phyloP scores from a whole-genome alignment of 169 alveolate species.

The Plasmodium yoelii region DNA sequence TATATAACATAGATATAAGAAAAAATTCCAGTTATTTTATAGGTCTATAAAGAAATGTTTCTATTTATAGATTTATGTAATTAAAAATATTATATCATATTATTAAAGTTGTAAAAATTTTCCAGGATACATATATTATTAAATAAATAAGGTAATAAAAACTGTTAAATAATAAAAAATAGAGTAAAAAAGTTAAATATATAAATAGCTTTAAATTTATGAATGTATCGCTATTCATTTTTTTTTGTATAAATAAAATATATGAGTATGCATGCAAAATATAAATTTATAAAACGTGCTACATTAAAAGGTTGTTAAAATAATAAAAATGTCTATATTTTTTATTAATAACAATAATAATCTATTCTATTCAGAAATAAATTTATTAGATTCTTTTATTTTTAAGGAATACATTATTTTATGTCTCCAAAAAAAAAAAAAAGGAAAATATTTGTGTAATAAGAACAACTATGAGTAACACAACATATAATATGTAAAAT shows the following conservation, averaged over 20 bases:
- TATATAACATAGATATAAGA: too few species aligned
- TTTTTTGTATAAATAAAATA: background rate
- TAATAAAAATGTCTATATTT: background rate
- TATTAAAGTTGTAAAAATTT: background rate
- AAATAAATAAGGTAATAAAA: background rate
- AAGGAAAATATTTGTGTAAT: too few species aligned
- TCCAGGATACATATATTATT: background rate
- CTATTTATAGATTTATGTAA: background rate
- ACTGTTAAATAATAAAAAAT: background rate
- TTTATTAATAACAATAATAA: too few species aligned
- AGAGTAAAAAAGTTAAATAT: background rate
- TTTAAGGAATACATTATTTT: too few species aligned
- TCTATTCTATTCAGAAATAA: too few species aligned
- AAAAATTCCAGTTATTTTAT: too few species aligned
- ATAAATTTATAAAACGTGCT: background rate
- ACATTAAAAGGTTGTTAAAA: background rate
- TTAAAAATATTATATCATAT: background rate
- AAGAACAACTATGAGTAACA: too few species aligned
- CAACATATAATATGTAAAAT: too few species aligned
- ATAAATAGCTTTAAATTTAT: background rate
- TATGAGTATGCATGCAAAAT: background rate
- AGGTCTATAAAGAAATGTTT: background rate
- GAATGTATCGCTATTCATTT: background rate
- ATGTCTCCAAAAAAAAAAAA: too few species aligned
- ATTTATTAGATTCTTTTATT: too few species aligned